phyloP scores from a whole-genome alignment of 2,329 filamentous ascomycete genomes.

The Herpotrichia juniperi region DNA sequence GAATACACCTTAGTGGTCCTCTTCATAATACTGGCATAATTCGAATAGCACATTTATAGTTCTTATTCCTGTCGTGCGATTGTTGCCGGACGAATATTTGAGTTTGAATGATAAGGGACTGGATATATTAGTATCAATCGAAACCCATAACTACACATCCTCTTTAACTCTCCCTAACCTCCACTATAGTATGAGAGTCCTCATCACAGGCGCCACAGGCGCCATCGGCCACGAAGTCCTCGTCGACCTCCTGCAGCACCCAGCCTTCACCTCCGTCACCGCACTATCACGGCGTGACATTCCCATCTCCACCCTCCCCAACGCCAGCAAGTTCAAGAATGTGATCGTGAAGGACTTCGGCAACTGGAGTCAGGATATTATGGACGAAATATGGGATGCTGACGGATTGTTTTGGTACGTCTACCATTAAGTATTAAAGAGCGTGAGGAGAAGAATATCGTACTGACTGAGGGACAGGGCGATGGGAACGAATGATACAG shows the following conservation, averaged over 20 bases:
- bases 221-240: slow-evolving; percentile 22
- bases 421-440: neutral
- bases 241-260: slow-evolving; percentile 12
- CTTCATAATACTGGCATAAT: no score
- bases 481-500: slow-evolving; percentile 20
- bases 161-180: no score
- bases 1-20: no score
- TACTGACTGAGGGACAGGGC: slow-evolving; percentile 3
- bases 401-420: slow-evolving; percentile 25
- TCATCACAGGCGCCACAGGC: slow-evolving; percentile 25
- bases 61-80: no score
- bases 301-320: slow-evolving; percentile 5
- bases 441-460: neutral
- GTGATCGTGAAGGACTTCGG: slow-evolving; percentile 20
- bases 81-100: no score
- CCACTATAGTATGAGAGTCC: slow-evolving; percentile 31
- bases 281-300: slow-evolving; percentile 16
- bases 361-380: slow-evolving; percentile 1
- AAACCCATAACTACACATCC: no score
- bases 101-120: no score
- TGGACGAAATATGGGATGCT: slow-evolving; percentile 14
- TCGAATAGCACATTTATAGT: no score
- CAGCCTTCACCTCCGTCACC: slow-evolving; percentile 19
- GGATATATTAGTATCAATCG: no score
- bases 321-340: slow-evolving; percentile 14